Evolutionary conservation across 495 filamentous ascomycete species (phyloP).

Genomic region (Talaromyces wortmannii): DNA sequence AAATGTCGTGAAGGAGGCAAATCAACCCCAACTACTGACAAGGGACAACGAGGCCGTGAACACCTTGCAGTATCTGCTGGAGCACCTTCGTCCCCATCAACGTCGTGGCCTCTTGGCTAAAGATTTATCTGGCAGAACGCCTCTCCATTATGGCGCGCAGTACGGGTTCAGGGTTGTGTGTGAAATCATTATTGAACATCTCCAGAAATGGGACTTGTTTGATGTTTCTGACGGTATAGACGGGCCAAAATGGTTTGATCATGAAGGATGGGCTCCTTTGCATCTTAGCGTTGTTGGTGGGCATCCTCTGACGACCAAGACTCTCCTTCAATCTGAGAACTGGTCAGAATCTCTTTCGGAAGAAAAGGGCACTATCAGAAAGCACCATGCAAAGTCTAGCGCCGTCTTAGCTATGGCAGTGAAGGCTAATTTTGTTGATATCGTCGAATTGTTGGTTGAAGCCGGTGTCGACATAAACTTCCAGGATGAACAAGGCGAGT

Average conservation of each 20-base stretch:
- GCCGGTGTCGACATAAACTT: constrained; percentile 92
- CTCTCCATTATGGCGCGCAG: constrained; percentile 92
- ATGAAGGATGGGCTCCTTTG: constrained; percentile 83
- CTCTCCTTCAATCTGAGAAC: constrained; percentile 74
- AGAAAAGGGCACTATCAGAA: constrained; percentile 54
- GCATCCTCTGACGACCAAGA: constrained; percentile 76
- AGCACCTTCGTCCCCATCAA: constrained; percentile 62
- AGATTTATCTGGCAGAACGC: constrained; percentile 78
- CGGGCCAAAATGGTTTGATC: constrained; percentile 79
- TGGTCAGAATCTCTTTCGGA: constrained; percentile 49
- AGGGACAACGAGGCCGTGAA: constrained; percentile 68
- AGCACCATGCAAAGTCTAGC: constrained; percentile 73
- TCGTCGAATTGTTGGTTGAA: constrained; percentile 80
- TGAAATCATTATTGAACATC: constrained; percentile 76
- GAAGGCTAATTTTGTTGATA: constrained; percentile 73
- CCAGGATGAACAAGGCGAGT: constrained; percentile 89
- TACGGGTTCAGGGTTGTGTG: constrained; percentile 87
- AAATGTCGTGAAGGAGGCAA: constrained; percentile 44
- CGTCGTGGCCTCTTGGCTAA: constrained; percentile 56
- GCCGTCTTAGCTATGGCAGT: constrained; percentile 83
- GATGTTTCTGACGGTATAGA: constrained; percentile 80
- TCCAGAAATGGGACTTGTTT: constrained; percentile 86
- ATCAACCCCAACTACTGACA: constrained; percentile 53
- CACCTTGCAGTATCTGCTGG: constrained; percentile 67
- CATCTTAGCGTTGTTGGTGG: constrained; percentile 91